Evolutionary conservation across 805 yeast genomes (phyloP), one percentile per base, ranked within the genome.

Genomic region (Yamadazyma philogaea): DNA sequence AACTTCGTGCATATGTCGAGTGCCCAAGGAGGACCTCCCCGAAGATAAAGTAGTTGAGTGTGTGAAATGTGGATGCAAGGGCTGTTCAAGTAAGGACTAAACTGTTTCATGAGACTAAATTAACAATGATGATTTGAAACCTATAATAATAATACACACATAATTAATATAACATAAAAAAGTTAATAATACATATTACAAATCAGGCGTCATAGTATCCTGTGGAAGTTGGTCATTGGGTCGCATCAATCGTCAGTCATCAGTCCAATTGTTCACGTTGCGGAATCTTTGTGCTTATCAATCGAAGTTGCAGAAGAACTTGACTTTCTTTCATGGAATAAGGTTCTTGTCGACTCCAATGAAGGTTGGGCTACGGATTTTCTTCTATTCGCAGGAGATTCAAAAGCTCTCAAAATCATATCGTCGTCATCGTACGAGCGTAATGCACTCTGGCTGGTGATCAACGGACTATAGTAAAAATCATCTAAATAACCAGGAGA

Each of bases 41-140:
- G 61, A 62, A 4, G 61, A 54, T 2, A 53, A 47, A 33, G 46
- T 44, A 6, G 56, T 75, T 11, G 75, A 81, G 50, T 87, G 95
- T 59, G 72, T 83, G 5, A 84, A 82, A 22, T 87, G 96, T 68
- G 96, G 96, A 0, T 87, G 96, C 54, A 67, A 74, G 46, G 96
- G 96, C 5, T 87, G 96, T 58, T 78, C 91, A 2, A 83, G 89
- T 54, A 73, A 79, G 15, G 93, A 85, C 56, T 86, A 56, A 61
- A 14, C 27, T 17, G 20, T 6, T 26, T 3, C 6, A 31, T 26
- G 4, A 6, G 11, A 15, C 14, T 18, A 15, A 43, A 8, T n/a
- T 21, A 19, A 30, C 14, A 11, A 28, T 36, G 28, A 33, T 39
- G 40, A 18, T 21, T 11, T 22, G 30, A 16, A 21, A 22, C 30